Percentiles rank a stretch among this genome's conserved stretches.
Evolutionary conservation across 1,284 basidiomycete species (phyloP).

Genomic region (Trichosporon inkin): DNA sequence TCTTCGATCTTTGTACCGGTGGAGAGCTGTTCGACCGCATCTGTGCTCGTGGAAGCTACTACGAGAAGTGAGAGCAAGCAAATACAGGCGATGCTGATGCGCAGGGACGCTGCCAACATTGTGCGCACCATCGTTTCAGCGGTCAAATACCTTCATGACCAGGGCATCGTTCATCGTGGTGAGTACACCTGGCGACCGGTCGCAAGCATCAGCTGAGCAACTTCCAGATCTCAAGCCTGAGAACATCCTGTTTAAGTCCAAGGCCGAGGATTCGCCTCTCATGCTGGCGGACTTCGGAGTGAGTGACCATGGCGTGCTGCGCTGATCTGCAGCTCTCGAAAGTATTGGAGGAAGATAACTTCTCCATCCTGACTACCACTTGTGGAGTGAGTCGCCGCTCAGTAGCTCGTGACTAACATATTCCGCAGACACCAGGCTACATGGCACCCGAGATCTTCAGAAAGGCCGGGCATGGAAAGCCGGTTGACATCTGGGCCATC

Average conservation of each 20-base stretch:
- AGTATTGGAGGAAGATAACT: slow-evolving; percentile 84
- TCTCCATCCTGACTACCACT: slow-evolving; percentile 84
- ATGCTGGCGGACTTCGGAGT: slow-evolving; percentile 98
- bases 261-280: slow-evolving; percentile 85
- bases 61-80: slow-evolving; percentile 63
- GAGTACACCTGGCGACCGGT: slow-evolving; percentile 1
- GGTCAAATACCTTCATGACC: slow-evolving; percentile 86
- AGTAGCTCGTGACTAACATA: slow-evolving; percentile 1
- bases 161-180: slow-evolving; percentile 95
- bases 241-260: slow-evolving; percentile 89
- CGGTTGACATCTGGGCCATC: slow-evolving; percentile 96
- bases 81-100: background rate
- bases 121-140: slow-evolving; percentile 81
- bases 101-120: slow-evolving; percentile 82
- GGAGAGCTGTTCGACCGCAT: slow-evolving; percentile 98
- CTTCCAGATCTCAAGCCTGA: slow-evolving; percentile 85
- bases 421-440: slow-evolving; percentile 3
- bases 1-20: slow-evolving; percentile 94
- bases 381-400: slow-evolving; percentile 59
- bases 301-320: slow-evolving; percentile 48
- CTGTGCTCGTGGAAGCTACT: slow-evolving; percentile 95
- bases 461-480: slow-evolving; percentile 90
- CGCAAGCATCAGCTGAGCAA: background rate
- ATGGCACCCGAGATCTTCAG: slow-evolving; percentile 84
- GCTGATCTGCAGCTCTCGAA: slow-evolving; percentile 50